Base-by-base conservation (phyloP, 1,284 basidiomycete species). In the Ganoderma sinense region DNA sequence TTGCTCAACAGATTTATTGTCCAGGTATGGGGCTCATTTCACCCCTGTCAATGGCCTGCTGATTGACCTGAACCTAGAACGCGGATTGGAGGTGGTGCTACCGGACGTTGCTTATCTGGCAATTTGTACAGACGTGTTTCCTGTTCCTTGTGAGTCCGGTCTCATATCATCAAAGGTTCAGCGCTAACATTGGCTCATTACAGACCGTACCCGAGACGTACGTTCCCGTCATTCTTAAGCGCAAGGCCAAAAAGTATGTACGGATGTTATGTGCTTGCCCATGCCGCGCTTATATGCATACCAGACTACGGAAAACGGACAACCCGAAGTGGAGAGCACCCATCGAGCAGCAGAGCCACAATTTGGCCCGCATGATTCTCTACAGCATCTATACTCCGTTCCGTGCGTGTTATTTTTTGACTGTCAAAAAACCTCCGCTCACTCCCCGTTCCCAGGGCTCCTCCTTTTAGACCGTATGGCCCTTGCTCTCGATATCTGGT, bases 41-140 rank as follows among this genome's bases (percentile, higher is more conserved):
- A 31, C 51, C 26, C 62, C 18, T 43, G 4, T 40, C 10, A 4
- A 41, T 2, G 18, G 33, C 20, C 2, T 13, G 16, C 8, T 16
- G 14, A 36, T n/a, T 66, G 1, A 64, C 10, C 11, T 14, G 48
- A 31, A 4, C 29, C 62, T 73, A 90, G 85, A 84, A 92, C 73
- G 74, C 87, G 0, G 73, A 86, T 67, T 96, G 94, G 94, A 82
- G 91, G 65, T 95, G 94, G 94, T 93, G 92, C 0, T 96, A 91
- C 79, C 88, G 90, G 69, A 80, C 92, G 33, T 78, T 92, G 62
- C 76, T 91, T 2, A 91, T 92, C 48, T 93, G 90, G 90, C 83
- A 84, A 8, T 88, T 88, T 67, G 75, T 76, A 1, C 83, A 89
- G 73, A 78, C 81, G 13, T 51, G 87, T 10, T 80, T 84, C 0